A percentile compares a stretch with the other conserved stretches of the same genome.
phyloP scores from a whole-genome alignment of 169 alveolate species.

The Eimeria necatrix region DNA sequence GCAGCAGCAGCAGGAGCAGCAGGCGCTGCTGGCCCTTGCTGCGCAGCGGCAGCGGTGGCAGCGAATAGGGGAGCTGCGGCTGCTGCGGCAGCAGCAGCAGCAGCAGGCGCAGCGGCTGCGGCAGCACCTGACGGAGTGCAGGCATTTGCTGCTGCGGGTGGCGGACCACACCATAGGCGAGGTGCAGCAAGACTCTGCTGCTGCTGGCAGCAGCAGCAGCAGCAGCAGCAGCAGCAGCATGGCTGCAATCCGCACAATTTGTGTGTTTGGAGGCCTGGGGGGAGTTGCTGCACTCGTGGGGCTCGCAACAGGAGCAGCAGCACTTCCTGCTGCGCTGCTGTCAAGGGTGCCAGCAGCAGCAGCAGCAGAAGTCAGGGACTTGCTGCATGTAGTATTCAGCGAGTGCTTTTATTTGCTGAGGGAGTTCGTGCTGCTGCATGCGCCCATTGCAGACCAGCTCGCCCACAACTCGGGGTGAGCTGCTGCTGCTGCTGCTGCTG shows the following conservation, averaged over 20 bases:
- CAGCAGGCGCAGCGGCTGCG: conserved; percentile 47
- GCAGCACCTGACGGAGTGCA: conserved; percentile 11
- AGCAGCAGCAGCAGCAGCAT: background rate
- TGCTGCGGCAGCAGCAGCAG: conserved; percentile 18
- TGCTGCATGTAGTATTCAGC: conserved; percentile 6
- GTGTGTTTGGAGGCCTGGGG: conserved; percentile 31
- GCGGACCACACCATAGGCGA: conserved; percentile 28
- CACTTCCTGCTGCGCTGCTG: conserved; percentile 35
- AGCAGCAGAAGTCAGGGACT: conserved; percentile 12
- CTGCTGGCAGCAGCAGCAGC: conserved; percentile 9
- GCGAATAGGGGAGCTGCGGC: background rate
- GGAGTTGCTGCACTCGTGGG: conserved; percentile 13
- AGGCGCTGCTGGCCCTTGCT: conserved; percentile 6
- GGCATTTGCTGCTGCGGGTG: conserved; percentile 25
- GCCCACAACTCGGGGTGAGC: conserved; percentile 21
- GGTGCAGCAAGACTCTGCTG: background rate
- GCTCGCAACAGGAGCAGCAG: conserved; percentile 20
- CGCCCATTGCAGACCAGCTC: conserved; percentile 36
- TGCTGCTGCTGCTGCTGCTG: background rate
- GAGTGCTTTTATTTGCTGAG: conserved; percentile 7
- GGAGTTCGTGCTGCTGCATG: conserved; percentile 11
- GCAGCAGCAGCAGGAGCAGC: conserved; percentile 47
- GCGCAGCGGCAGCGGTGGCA: background rate
- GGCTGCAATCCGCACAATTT: background rate
- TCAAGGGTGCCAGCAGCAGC: conserved; percentile 2